These are phyloP conservation scores for Botryococcus braunii DNA, from an alignment of 163 green algal species.

Conservation along the genomic window DNA sequence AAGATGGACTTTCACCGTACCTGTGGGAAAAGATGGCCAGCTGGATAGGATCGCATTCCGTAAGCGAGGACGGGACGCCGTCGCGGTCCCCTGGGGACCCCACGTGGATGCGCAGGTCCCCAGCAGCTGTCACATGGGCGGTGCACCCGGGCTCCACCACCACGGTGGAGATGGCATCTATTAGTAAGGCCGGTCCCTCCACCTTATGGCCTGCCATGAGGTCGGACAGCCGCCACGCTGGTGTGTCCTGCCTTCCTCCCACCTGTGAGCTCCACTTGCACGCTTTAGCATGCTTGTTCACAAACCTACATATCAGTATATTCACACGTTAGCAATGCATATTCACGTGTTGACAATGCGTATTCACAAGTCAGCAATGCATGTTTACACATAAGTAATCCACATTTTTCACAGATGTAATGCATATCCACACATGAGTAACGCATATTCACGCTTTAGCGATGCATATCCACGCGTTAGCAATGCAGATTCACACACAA, in stretches of 20 bases:
- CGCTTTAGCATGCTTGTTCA: too few relatives aligned
- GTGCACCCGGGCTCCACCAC: slow-evolving; percentile 74
- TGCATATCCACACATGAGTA: too few relatives aligned
- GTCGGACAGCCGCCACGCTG: slow-evolving; percentile 52
- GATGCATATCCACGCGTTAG: too few relatives aligned
- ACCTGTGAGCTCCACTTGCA: too few relatives aligned
- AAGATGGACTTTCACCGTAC: slow-evolving; percentile 1
- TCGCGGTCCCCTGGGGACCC: neutral
- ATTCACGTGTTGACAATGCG: too few relatives aligned
- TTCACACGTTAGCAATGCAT: too few relatives aligned
- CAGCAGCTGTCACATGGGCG: slow-evolving; percentile 53
- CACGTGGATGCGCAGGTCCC: slow-evolving; percentile 64
- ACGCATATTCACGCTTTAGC: too few relatives aligned
- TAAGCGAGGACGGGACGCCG: neutral
- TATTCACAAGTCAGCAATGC: too few relatives aligned
- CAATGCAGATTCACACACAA: too few relatives aligned
- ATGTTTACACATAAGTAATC: too few relatives aligned
- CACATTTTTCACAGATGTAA: too few relatives aligned
- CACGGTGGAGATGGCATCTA: slow-evolving; percentile 78
- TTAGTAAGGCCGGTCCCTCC: slow-evolving; percentile 70
- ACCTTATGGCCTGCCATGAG: slow-evolving; percentile 50
- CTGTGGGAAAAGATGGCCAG: slow-evolving; percentile 87
- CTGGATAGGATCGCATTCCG: slow-evolving; percentile 71
- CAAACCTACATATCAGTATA: too few relatives aligned
- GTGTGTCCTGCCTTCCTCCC: slow-evolving; percentile 51